Base-by-base conservation (phyloP, 805 yeast genomes). In the Spathaspora sp. region DNA sequence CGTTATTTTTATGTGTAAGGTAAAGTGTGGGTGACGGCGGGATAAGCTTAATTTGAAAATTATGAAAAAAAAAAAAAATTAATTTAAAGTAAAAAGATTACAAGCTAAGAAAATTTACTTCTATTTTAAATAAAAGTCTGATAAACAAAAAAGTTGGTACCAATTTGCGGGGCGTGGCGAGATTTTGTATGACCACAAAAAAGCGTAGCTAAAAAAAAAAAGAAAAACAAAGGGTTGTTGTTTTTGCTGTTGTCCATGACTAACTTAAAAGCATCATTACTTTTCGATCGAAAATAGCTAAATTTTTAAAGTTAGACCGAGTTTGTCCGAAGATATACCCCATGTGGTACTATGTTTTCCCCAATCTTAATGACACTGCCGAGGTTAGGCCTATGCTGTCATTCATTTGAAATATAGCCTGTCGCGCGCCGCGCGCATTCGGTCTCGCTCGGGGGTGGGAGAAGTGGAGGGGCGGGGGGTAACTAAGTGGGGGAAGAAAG, bases 41-140 rank as follows among this genome's bases (percentile, higher is more conserved):
- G 26, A n/a, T 10, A 11, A n/a, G 11, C 14, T n/a, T 11, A 40
- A n/a, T 20, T 18, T 28, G 47, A 45, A 45, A 45, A 45, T 45
- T 31, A 17, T 35, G 47, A 45, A 35, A 45, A 26, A 26, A 42
- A 44, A 44, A 20, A n/a, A 44, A 44, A 45, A n/a, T 19, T 11
- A 45, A 31, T 16, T 18, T 19, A 18, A n/a, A 12, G 5, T 17
- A 35, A 45, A 45, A 45, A 42, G 5, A 6, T 14, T n/a, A 14
- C 44, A 20, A 42, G 14, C 16, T 14, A 7, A 35, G 40, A 6
- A 35, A n/a, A 35, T 9, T 35, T 35, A 17, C 40, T 35, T 7
- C 18, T 16, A 35, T 35, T 35, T 35, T 35, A 35, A 35, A 35
- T 35, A n/a, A 4, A 5, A 29, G 5, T 29, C 11, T 29, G 32